Percentiles rank a stretch among this genome's conserved stretches.
These are phyloP conservation scores for Phoenix dactylifera DNA, from an alignment of 176 grass and related monocot genomes.

Conservation along the genomic window DNA sequence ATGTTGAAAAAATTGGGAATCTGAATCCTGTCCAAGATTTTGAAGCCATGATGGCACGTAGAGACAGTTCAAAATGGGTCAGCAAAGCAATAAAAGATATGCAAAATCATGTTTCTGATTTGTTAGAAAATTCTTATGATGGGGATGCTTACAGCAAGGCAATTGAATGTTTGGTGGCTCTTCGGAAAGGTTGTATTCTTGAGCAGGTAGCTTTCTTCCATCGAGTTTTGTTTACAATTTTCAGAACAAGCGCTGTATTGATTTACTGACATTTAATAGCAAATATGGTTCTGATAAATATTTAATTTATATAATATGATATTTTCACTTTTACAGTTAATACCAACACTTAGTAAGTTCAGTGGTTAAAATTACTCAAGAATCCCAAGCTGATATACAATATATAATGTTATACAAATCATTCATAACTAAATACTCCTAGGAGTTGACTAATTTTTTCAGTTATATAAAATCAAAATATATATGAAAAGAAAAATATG, in stretches of 20 bases:
- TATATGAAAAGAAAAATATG: too few species aligned
- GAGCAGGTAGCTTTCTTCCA: conserved; percentile 55
- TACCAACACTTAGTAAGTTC: too few species aligned
- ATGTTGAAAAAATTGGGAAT: conserved; percentile 47
- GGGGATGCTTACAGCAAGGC: conserved; percentile 51
- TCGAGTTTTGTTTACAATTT: background rate
- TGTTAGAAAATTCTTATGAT: conserved; percentile 51
- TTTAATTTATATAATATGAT: too few species aligned
- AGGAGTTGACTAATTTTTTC: too few species aligned
- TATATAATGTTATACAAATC: too few species aligned
- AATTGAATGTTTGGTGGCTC: conserved; percentile 59
- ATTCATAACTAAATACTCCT: too few species aligned
- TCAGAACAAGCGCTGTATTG: background rate
- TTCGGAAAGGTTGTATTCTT: conserved; percentile 76
- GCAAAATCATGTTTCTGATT: conserved; percentile 41
- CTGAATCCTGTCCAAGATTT: conserved; percentile 76
- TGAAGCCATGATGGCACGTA: conserved; percentile 71
- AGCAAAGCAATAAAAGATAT: conserved; percentile 70
- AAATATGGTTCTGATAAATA: too few species aligned
- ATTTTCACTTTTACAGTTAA: too few species aligned
- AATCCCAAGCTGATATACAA: too few species aligned
- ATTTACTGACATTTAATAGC: too few species aligned
- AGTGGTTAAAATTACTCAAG: too few species aligned
- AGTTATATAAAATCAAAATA: too few species aligned
- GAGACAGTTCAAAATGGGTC: conserved; percentile 63